phyloP scores from a whole-genome alignment of 768 basidiomycete genomes.

The Termitomyces sp. region DNA sequence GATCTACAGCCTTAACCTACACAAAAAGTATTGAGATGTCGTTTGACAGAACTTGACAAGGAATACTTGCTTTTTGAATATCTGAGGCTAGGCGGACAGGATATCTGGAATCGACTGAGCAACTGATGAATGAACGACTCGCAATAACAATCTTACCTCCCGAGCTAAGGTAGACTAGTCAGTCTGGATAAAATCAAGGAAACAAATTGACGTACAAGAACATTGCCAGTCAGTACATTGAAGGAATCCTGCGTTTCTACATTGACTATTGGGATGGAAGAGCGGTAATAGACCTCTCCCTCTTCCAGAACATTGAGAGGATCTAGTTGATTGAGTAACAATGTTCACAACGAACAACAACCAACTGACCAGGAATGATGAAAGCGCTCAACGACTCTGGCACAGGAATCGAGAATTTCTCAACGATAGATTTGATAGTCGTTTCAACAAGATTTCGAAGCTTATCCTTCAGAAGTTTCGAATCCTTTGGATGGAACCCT shows the following conservation, averaged over 20 bases:
- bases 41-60: not conserved
- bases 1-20: conserved; percentile 59
- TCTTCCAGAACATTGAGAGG: conserved; percentile 59
- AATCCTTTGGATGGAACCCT: conserved; percentile 54
- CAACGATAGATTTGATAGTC: conserved; percentile 46
- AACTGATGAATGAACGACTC: not conserved
- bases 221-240: conserved; percentile 51
- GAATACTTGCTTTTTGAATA: conserved; percentile 52
- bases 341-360: not conserved
- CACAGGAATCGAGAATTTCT: conserved; percentile 59
- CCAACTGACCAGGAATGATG: conserved; percentile 58
- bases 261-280: conserved; percentile 37
- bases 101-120: conserved; percentile 41
- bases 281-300: conserved; percentile 59
- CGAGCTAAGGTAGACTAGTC: conserved; percentile 25
- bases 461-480: conserved; percentile 38
- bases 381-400: conserved; percentile 54
- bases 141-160: conserved; percentile 23
- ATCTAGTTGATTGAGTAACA: conserved; percentile 37
- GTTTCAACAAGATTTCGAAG: conserved; percentile 41
- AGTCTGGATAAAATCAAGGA: not conserved
- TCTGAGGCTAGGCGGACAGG: conserved; percentile 73
- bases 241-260: conserved; percentile 36
- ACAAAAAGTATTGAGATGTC: not conserved
- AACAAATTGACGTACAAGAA: conserved; percentile 48